Base-by-base conservation (phyloP, 2,329 filamentous ascomycete species). In the Clonostachys rhizophaga region DNA sequence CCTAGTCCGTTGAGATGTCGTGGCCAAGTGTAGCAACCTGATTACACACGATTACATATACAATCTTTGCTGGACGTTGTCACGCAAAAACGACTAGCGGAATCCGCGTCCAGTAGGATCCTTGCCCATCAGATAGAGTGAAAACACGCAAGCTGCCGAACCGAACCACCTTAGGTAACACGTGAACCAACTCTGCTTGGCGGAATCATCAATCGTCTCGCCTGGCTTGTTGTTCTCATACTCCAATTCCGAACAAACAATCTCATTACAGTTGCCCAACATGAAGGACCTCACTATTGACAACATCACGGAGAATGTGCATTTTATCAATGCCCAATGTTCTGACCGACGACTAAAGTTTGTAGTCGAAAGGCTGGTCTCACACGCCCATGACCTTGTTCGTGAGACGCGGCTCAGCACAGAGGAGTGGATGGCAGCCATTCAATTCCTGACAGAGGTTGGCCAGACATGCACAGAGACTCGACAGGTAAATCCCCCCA, bases 381-480 rank as follows among this genome's bases (percentile, higher is more conserved):
- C 78, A 3, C 87, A 91, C 63, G 66, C 91, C 0, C 87, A 91
- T 64, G 85, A 89, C 62, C 88, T 90, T 60, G 85, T 84, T 2
- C 75, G 87, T 35, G 87, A 91, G 61, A 90, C 86, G 1, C 70
- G 87, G 41, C 74, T 91, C 33, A 86, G 79, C 54, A 86, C 83
- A 5, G 67, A 78, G 3, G 87, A 91, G 68, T 91, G 87, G 87
- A 84, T 84, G 79, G 68, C 75, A 0, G 85, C 81, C 0, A 71
- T 91, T 44, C 65, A 80, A 20, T 91, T 90, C 66, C 66, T 91
- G n/a, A 86, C 82, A 0, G 68, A 72, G 42, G 82, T 84, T 2
- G 87, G 87, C 2, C 75, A 90, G 60, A 89, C 80, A 45, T 84
- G 80, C 55, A 80, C 72, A 37, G 81, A 87, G 58, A 82, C 86